Conservation (phyloP, 768 basidiomycete species). For the Leccinum boreale region DNA sequence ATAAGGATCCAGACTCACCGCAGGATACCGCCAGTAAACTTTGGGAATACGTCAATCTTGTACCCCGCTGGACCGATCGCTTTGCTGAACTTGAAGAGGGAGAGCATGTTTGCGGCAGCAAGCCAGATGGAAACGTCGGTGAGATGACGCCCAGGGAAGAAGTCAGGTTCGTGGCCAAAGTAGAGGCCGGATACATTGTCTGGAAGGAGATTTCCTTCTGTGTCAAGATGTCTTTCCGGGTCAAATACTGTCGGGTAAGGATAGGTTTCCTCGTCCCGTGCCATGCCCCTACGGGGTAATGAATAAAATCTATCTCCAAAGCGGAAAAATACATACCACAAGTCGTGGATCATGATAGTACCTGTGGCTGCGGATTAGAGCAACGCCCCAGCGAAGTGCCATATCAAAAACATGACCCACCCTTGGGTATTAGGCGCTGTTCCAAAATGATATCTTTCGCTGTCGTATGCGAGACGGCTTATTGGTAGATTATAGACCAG, state of each 20-base stretch:
- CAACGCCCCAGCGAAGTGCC: not conserved
- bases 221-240: conserved; percentile 32
- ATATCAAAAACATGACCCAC: conserved; percentile 14
- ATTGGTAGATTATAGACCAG: not conserved
- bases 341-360: conserved; percentile 21
- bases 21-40: conserved; percentile 12
- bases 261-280: conserved; percentile 20
- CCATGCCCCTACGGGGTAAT: conserved; percentile 17
- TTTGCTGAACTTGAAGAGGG: conserved; percentile 20
- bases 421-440: conserved; percentile 51
- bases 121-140: conserved; percentile 20
- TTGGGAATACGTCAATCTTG: conserved; percentile 20
- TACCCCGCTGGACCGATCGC: conserved; percentile 21
- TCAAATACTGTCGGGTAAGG: conserved; percentile 32
- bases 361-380: conserved; percentile 10
- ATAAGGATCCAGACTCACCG: conserved; percentile 9
- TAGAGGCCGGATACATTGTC: conserved; percentile 21
- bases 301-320: not conserved
- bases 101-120: conserved; percentile 16
- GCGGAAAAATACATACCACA: conserved; percentile 10
- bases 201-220: conserved; percentile 16
- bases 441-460: conserved; percentile 41
- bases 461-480: conserved; percentile 28
- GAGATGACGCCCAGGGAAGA: conserved; percentile 20
- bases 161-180: conserved; percentile 35